Evolutionary conservation across 768 basidiomycete species (phyloP).

Genomic region (Botryobasidium botryosum): DNA sequence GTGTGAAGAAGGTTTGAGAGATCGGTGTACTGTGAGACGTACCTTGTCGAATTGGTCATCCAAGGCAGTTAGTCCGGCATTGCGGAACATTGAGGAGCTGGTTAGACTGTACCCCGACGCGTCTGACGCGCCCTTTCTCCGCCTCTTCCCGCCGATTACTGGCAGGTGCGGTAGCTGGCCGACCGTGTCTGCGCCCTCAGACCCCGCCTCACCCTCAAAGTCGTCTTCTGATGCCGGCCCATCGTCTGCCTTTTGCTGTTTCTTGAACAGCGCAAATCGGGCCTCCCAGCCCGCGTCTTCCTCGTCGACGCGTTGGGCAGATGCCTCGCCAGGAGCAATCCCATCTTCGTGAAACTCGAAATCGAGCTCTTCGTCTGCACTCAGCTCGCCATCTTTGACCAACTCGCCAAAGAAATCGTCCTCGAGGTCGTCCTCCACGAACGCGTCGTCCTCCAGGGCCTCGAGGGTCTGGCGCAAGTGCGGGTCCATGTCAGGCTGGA

Average conservation of each 20-base stretch:
- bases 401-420: constrained; percentile 67
- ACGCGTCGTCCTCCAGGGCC: constrained; percentile 91
- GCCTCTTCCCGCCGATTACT: constrained; percentile 62
- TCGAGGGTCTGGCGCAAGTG: constrained; percentile 84
- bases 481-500: constrained; percentile 93
- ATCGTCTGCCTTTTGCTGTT: constrained; percentile 22
- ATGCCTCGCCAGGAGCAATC: too few relatives aligned
- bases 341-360: constrained; percentile 53
- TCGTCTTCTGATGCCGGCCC: constrained; percentile 16
- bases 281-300: constrained; percentile 45
- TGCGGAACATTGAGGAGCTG: constrained; percentile 89
- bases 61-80: constrained; percentile 68
- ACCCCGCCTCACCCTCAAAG: constrained; percentile 35
- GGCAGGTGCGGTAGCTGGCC: constrained; percentile 55
- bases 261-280: constrained; percentile 68
- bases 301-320: too few relatives aligned
- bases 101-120: constrained; percentile 96
- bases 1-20: constrained; percentile 18
- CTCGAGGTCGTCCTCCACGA: constrained; percentile 58
- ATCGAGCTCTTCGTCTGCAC: constrained; percentile 37
- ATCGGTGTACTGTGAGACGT: constrained; percentile 12
- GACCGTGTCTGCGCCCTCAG: constrained; percentile 56
- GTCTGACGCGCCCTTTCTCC: constrained; percentile 58
- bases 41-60: constrained; percentile 95
- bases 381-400: constrained; percentile 53